phyloP scores from a whole-genome alignment of 2,329 filamentous ascomycete genomes.

The Fusarium pilosicola region DNA sequence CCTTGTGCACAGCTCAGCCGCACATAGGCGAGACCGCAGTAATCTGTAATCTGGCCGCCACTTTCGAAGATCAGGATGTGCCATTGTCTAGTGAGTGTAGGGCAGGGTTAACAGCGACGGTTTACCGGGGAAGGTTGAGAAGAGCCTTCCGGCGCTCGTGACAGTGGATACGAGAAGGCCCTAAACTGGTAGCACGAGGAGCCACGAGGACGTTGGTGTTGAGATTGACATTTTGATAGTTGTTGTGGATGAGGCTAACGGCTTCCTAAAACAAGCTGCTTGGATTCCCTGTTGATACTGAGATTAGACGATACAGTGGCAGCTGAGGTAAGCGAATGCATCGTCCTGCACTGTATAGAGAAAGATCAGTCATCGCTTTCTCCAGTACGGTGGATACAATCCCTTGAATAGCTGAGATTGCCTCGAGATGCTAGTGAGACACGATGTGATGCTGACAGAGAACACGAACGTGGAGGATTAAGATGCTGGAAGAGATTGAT shows the following conservation, averaged over 20 bases:
- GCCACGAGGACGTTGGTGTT: slow-evolving; percentile 17
- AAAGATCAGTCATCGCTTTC: neutral
- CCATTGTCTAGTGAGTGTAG: slow-evolving; percentile 34
- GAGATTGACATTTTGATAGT: slow-evolving; percentile 16
- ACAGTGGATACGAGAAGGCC: slow-evolving; percentile 33
- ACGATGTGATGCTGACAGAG: slow-evolving; percentile 20
- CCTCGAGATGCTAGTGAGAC: slow-evolving; percentile 3
- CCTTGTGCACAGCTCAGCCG: slow-evolving; percentile 30
- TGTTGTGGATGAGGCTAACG: slow-evolving; percentile 26
- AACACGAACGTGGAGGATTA: slow-evolving; percentile 23
- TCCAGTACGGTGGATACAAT: slow-evolving; percentile 14
- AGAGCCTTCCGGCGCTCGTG: slow-evolving; percentile 20
- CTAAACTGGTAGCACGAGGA: slow-evolving; percentile 14
- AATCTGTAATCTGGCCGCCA: slow-evolving; percentile 23
- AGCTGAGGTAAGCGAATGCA: slow-evolving; percentile 27
- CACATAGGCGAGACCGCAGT: slow-evolving; percentile 16
- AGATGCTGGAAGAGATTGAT: slow-evolving; percentile 17
- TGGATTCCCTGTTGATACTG: slow-evolving; percentile 34
- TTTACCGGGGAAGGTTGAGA: slow-evolving; percentile 18
- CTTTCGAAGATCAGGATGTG: slow-evolving; percentile 33
- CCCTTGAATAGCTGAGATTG: slow-evolving; percentile 16
- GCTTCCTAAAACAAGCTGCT: slow-evolving; percentile 29
- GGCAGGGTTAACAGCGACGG: slow-evolving; percentile 30
- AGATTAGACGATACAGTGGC: slow-evolving; percentile 18
- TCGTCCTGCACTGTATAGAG: slow-evolving; percentile 3